Conservation (phyloP, 1,284 basidiomycete species). For the Sanghuangporus weigelae region DNA sequence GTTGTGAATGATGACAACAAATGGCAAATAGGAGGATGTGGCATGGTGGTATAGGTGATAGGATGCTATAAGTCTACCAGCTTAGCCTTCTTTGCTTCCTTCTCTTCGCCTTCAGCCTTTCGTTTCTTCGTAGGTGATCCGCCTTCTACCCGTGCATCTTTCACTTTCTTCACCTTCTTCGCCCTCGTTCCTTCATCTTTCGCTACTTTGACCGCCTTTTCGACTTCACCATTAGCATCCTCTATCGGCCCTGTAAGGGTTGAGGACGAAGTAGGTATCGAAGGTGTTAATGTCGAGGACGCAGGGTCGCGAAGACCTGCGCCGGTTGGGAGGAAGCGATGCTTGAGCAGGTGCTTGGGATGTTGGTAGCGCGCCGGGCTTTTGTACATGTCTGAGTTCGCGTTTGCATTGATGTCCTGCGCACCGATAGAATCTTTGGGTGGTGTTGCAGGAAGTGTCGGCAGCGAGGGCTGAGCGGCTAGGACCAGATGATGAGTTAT, state of each 20-base stretch:
- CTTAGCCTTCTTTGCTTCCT: conserved; percentile 42
- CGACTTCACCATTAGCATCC: neutral
- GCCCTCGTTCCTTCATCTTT: conserved; percentile 42
- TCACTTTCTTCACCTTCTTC: conserved; percentile 32
- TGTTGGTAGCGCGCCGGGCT: conserved; percentile 55
- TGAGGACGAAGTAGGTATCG: neutral
- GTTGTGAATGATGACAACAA: too few relatives aligned
- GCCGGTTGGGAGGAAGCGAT: conserved; percentile 59
- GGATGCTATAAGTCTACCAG: conserved; percentile 18
- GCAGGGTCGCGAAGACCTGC: conserved; percentile 24
- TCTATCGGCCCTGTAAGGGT: neutral
- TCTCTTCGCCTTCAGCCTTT: conserved; percentile 25
- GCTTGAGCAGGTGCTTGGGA: conserved; percentile 54
- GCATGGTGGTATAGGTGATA: neutral
- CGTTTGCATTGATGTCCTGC: neutral
- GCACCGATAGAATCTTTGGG: neutral
- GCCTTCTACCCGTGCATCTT: conserved; percentile 12
- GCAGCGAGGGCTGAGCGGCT: conserved; percentile 40
- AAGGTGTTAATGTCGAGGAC: neutral
- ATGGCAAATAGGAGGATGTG: too few relatives aligned
- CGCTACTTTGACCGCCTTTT: conserved; percentile 23
- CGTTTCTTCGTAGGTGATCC: conserved; percentile 7
- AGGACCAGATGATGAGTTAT: conserved; percentile 55
- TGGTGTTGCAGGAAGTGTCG: conserved; percentile 29
- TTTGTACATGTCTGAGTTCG: conserved; percentile 25